Evolutionary conservation across 192 early-diverging fungal species (phyloP).

Genomic region (Martensiomyces pterosporus): DNA sequence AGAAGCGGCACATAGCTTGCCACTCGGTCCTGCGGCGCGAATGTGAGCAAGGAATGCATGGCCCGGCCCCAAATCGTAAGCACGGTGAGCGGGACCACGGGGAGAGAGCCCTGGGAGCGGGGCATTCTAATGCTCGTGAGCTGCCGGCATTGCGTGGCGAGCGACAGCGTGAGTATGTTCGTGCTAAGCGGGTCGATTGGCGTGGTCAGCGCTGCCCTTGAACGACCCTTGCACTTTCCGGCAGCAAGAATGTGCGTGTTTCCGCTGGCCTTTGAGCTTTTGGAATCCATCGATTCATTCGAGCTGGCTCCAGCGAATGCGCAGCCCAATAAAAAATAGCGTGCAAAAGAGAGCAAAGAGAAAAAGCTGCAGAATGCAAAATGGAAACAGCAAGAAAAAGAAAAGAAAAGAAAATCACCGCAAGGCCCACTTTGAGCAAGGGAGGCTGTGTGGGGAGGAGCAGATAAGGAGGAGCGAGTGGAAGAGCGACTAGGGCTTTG

Average conservation of each 20-base stretch:
- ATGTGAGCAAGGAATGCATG: slow-evolving; percentile 35
- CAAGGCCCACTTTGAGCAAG: too few species aligned
- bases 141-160: slow-evolving; percentile 35
- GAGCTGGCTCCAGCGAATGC: too few species aligned
- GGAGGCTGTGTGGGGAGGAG: too few species aligned
- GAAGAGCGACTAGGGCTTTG: too few species aligned
- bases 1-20: slow-evolving; percentile 34
- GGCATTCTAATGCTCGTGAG: slow-evolving; percentile 31
- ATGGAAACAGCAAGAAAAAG: too few species aligned
- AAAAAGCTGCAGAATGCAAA: too few species aligned
- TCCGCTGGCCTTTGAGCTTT: too few species aligned
- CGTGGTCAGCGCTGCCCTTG: slow-evolving; percentile 10
- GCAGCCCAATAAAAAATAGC: too few species aligned
- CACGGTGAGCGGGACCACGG: slow-evolving; percentile 30
- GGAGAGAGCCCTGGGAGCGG: slow-evolving; percentile 24
- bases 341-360: too few species aligned
- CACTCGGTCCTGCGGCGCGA: slow-evolving; percentile 31
- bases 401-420: too few species aligned
- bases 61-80: slow-evolving; percentile 40
- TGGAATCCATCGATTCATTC: too few species aligned
- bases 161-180: slow-evolving; percentile 38
- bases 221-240: slow-evolving; percentile 16
- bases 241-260: slow-evolving; percentile 4
- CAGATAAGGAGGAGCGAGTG: too few species aligned
- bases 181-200: slow-evolving; percentile 27